Percentiles rank a stretch among this genome's conserved stretches.
Evolutionary conservation across 2,329 filamentous ascomycete genomes (phyloP).

Genomic region (Fusarium tanahbumbuense): DNA sequence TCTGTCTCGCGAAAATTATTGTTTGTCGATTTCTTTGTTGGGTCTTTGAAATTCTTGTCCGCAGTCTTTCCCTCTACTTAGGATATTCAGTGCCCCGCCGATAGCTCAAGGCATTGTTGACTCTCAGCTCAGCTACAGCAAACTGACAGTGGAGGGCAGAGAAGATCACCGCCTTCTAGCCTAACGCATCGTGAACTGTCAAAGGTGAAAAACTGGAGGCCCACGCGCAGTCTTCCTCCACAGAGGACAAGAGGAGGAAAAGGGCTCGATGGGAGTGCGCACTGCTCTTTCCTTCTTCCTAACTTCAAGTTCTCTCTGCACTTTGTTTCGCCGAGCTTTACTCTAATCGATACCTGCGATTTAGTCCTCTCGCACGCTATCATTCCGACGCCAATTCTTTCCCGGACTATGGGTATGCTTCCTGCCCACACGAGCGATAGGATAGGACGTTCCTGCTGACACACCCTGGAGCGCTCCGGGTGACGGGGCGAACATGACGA

Average conservation of each 20-base stretch:
- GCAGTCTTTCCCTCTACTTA: background rate
- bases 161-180: slow-evolving; percentile 22
- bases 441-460: slow-evolving; percentile 35
- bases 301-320: background rate
- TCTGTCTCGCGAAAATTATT: slow-evolving; percentile 8
- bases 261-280: slow-evolving; percentile 50
- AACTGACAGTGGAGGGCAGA: slow-evolving; percentile 16
- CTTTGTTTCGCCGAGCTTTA: slow-evolving; percentile 16
- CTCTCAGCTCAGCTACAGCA: background rate
- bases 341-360: slow-evolving; percentile 10
- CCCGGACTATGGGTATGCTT: slow-evolving; percentile 57
- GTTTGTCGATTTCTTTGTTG: background rate
- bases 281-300: slow-evolving; percentile 20
- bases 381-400: slow-evolving; percentile 53
- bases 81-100: slow-evolving; percentile 1
- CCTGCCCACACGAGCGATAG: slow-evolving; percentile 14
- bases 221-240: slow-evolving; percentile 36
- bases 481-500: slow-evolving; percentile 38
- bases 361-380: slow-evolving; percentile 52
- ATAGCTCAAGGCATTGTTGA: background rate
- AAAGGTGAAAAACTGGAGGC: slow-evolving; percentile 46
- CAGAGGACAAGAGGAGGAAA: slow-evolving; percentile 39
- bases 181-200: slow-evolving; percentile 36
- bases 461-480: slow-evolving; percentile 41
- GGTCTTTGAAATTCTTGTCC: background rate